Conservation (phyloP, 768 basidiomycete species). For the Termitomyces sp. region DNA sequence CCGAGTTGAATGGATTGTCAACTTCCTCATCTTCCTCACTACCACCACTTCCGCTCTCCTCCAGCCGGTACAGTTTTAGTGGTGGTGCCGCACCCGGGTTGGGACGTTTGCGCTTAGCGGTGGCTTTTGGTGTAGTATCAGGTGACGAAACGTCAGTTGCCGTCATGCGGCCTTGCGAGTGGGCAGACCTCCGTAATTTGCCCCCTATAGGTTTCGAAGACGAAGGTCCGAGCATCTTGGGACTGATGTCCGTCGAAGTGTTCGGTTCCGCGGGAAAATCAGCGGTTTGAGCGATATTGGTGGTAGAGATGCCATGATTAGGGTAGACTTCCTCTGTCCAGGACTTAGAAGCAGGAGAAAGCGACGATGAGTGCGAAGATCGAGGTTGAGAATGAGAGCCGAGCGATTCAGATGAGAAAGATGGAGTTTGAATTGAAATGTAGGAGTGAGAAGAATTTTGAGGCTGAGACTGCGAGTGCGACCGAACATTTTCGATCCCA, state of each 20-base stretch:
- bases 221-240: neutral
- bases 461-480: slow-evolving; percentile 7
- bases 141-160: slow-evolving; percentile 3
- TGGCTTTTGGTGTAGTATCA: slow-evolving; percentile 6
- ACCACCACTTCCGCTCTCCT: slow-evolving; percentile 29
- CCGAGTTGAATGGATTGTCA: slow-evolving; percentile 17
- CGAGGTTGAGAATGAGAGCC: slow-evolving; percentile 8
- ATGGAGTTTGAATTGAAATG: neutral
- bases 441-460: slow-evolving; percentile 9
- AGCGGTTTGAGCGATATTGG: slow-evolving; percentile 1
- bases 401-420: slow-evolving; percentile 4
- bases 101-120: slow-evolving; percentile 21
- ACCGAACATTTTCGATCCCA: neutral
- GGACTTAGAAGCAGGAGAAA: slow-evolving; percentile 17
- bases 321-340: slow-evolving; percentile 19
- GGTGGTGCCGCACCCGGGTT: slow-evolving; percentile 13
- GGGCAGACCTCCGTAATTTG: neutral
- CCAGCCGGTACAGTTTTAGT: slow-evolving; percentile 13
- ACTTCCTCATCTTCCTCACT: slow-evolving; percentile 39
- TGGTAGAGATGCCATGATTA: slow-evolving; percentile 2
- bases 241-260: neutral
- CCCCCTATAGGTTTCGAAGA: slow-evolving; percentile 1
- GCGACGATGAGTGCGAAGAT: slow-evolving; percentile 16
- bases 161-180: neutral
- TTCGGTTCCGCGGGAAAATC: neutral